Conservation (phyloP, 345 rosid genomes). For the Eutrema japonicum region DNA sequence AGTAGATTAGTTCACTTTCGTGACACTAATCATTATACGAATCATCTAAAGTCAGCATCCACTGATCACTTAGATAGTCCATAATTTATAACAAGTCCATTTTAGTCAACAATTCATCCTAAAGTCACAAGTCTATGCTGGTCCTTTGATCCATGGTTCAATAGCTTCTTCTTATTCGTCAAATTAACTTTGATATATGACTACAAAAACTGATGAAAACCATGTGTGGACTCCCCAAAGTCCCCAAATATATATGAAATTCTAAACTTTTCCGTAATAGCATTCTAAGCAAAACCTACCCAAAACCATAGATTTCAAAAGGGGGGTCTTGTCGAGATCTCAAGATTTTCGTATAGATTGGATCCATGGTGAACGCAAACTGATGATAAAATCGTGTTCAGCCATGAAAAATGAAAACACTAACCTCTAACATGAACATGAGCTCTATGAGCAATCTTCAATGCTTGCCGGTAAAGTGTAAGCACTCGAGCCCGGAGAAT, state of each 20-base stretch:
- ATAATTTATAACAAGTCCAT: too few species aligned
- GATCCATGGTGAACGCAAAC: not conserved
- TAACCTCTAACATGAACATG: constrained; percentile 66
- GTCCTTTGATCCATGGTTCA: too few species aligned
- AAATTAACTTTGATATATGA: too few species aligned
- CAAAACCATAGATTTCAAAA: not conserved
- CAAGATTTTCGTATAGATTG: not conserved
- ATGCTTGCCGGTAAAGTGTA: constrained; percentile 76
- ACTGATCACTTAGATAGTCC: too few species aligned
- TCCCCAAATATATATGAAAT: not conserved
- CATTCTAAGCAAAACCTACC: not conserved
- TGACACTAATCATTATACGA: too few species aligned
- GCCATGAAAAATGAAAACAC: not conserved
- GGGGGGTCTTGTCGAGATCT: not conserved
- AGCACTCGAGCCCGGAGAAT: constrained; percentile 80
- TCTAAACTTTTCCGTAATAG: not conserved
- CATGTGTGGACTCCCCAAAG: not conserved
- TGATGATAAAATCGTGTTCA: too few species aligned
- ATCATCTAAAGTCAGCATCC: too few species aligned
- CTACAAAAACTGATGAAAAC: not conserved
- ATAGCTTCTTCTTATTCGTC: too few species aligned
- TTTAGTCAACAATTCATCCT: too few species aligned
- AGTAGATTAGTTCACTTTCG: too few species aligned
- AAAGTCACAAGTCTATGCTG: too few species aligned
- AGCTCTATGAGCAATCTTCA: constrained; percentile 67